These are phyloP conservation scores for Berberis vulgaris DNA, from an alignment of 164 flowering plant genomes.

Conservation along the genomic window DNA sequence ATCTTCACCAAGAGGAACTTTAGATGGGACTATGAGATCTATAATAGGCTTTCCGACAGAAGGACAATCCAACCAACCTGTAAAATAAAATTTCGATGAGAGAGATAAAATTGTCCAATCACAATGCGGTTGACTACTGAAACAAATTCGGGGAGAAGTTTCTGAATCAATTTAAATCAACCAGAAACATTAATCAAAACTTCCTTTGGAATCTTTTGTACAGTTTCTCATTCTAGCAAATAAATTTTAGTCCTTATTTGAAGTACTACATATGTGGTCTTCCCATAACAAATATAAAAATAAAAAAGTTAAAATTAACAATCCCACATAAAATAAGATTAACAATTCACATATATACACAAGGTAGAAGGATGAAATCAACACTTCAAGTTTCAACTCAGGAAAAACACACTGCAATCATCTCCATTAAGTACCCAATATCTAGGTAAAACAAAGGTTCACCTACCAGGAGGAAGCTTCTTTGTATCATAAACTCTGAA, in stretches of 20 bases:
- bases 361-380: neutral
- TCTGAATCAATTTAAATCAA: neutral
- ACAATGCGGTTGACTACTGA: too few relatives aligned
- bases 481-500: conserved; percentile 34
- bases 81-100: conserved; percentile 5
- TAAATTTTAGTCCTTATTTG: too few relatives aligned
- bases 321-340: neutral
- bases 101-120: neutral
- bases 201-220: too few relatives aligned
- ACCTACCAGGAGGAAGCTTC: conserved; percentile 73
- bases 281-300: too few relatives aligned
- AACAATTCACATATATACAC: neutral
- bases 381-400: neutral
- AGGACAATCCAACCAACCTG: conserved; percentile 97
- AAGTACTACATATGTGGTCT: too few relatives aligned
- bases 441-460: neutral
- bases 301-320: neutral
- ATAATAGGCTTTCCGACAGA: conserved; percentile 49
- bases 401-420: neutral
- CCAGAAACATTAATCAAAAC: too few relatives aligned
- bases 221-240: too few relatives aligned
- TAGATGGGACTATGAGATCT: conserved; percentile 64
- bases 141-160: too few relatives aligned
- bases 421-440: neutral
- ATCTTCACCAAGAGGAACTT: conserved; percentile 81